Conservation (phyloP, 1,139 yeast genomes). For the Protomyces macrosporus region DNA sequence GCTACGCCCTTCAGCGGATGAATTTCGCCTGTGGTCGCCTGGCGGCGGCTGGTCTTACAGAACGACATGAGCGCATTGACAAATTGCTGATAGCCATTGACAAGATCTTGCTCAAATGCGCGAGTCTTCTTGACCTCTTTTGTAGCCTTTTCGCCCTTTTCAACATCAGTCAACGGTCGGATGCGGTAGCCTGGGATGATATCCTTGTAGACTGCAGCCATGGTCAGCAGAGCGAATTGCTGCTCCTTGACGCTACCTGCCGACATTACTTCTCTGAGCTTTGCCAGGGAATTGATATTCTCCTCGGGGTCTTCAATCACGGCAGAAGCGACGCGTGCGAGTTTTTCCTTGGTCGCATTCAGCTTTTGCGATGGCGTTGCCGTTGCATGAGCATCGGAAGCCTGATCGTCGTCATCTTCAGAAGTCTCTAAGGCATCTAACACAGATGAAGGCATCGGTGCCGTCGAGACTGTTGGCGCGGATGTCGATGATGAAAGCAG, state of each 20-base stretch:
- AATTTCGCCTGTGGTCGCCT: conserved; percentile 23
- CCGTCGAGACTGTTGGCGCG: neutral
- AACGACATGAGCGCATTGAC: conserved; percentile 47
- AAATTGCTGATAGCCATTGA: conserved; percentile 64
- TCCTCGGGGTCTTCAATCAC: conserved; percentile 89
- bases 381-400: conserved; percentile 5
- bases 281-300: conserved; percentile 58
- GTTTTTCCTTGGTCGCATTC: conserved; percentile 65
- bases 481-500: neutral
- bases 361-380: conserved; percentile 46
- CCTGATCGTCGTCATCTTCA: neutral
- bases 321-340: conserved; percentile 73
- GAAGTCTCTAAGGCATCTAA: no score
- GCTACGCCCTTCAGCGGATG: conserved; percentile 52
- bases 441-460: no score
- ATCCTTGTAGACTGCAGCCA: conserved; percentile 77
- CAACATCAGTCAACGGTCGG: conserved; percentile 73
- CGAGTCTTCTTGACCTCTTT: conserved; percentile 74
- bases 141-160: conserved; percentile 68
- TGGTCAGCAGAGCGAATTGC: conserved; percentile 68
- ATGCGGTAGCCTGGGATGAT: conserved; percentile 79
- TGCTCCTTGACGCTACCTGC: conserved; percentile 53
- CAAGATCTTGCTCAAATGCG: conserved; percentile 71
- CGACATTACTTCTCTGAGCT: conserved; percentile 49
- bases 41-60: conserved; percentile 6